Base-by-base conservation (phyloP, 352 stramenopile genomes). In the Pythium angustatum region DNA sequence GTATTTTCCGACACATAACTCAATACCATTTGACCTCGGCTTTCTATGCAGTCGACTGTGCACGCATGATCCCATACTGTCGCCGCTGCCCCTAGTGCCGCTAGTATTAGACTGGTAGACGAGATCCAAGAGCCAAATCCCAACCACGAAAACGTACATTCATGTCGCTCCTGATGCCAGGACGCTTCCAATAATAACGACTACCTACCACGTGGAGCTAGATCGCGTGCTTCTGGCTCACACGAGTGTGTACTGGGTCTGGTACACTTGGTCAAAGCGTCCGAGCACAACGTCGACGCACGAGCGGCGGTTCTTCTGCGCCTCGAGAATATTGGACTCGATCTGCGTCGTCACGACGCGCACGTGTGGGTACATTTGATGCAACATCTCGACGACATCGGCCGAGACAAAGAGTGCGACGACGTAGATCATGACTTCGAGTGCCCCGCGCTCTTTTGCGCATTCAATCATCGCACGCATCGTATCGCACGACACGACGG, bases 381-480 rank as follows among this genome's bases (percentile, higher is more conserved):
- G 69, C 8, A 88, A 24, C n/a, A 60, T 75, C 30, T 61, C 66
- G 17, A 83, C 71, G 7, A 75, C 70, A 24, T 82, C 66, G 7
- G 59, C 44, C 0, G 72, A 66, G 9, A 81, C 72, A 33, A 85
- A 75, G 0, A 87, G 40, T 9, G 77, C 61, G 4, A 85, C 78
- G 1, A 89, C 28, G 6, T 72, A 83, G 44, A 87, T 77, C 68
- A 81, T 81, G 10, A 69, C 59, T 15, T 82, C 72, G 8, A 84
- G 76, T 5, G 80, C 80, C 0, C 80, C 78, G 6, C 75, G 72
- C 27, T 66, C 69, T 33, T 78, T 72, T 21, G 81, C 59, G 22
- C 52, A 60, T 34, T 74, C 54, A 14, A 88, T 71, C 21, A 79
- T 76, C 1, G 69, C 62, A 14, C 70, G 59, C 31, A 85, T 60